Conservation (phyloP, 2,329 filamentous ascomycete species). For the Aspergillus melleus region DNA sequence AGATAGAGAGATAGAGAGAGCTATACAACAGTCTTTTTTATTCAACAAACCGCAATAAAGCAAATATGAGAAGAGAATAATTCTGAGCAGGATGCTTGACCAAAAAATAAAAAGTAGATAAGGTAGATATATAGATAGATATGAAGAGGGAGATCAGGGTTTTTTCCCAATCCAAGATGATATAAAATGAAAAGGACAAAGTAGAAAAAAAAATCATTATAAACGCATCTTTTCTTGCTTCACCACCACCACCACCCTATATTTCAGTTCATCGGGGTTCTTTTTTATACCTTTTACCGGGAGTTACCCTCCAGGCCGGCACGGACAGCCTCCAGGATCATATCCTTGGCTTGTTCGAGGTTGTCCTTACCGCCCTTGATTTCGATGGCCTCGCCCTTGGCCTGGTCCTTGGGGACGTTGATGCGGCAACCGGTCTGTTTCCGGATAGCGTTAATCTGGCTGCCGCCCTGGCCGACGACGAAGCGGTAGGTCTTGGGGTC, state of each 20-base stretch:
- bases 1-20: constrained; percentile 7
- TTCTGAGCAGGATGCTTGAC: background rate
- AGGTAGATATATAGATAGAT: too few species aligned
- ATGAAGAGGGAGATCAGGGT: too few species aligned
- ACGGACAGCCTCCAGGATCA: constrained; percentile 81
- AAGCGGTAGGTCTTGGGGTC: constrained; percentile 87
- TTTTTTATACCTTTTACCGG: constrained; percentile 4
- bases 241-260: background rate
- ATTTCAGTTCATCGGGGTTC: background rate
- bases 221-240: too few species aligned
- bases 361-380: constrained; percentile 77
- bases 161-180: too few species aligned
- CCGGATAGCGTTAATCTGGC: constrained; percentile 89
- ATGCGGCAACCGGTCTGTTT: constrained; percentile 92
- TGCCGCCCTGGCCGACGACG: constrained; percentile 84
- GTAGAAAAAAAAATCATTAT: too few species aligned
- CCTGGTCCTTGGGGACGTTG: constrained; percentile 82
- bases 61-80: constrained; percentile 10
- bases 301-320: constrained; percentile 32
- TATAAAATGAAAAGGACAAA: too few species aligned
- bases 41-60: constrained; percentile 5
- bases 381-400: constrained; percentile 78
- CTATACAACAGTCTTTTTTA: constrained; percentile 10
- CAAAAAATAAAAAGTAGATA: too few species aligned
- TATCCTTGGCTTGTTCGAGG: constrained; percentile 80